Conservation (phyloP, 805 yeast species). For the Metschnikowia baotianmanensis region DNA sequence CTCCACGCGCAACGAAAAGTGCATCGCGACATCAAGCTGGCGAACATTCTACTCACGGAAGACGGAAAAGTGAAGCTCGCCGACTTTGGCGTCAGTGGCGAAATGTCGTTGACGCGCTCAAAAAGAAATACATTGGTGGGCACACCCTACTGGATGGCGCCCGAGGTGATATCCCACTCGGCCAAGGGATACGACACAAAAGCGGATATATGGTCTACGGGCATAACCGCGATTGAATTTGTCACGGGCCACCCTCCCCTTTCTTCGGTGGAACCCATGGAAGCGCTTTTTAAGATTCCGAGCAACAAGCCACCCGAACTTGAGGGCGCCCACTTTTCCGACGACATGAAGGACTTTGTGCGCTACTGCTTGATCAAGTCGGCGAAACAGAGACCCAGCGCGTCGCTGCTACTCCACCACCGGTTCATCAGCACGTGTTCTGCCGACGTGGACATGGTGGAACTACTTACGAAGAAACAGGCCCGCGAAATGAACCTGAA, state of each 20-base stretch:
- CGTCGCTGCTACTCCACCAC: slow-evolving; percentile 51
- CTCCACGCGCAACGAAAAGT: slow-evolving; percentile 73
- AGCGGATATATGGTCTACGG: slow-evolving; percentile 95
- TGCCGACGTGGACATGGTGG: slow-evolving; percentile 11
- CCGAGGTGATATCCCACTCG: slow-evolving; percentile 69
- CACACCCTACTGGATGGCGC: slow-evolving; percentile 99
- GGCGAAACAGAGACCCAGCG: slow-evolving; percentile 64
- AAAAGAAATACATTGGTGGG: slow-evolving; percentile 82
- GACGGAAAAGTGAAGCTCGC: slow-evolving; percentile 75
- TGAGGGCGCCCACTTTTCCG: slow-evolving; percentile 41
- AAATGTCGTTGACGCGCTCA: slow-evolving; percentile 52
- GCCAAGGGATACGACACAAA: slow-evolving; percentile 70
- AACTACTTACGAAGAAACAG: slow-evolving; percentile 10
- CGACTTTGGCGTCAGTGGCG: slow-evolving; percentile 93
- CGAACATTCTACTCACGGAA: slow-evolving; percentile 74
- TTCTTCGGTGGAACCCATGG: slow-evolving; percentile 69
- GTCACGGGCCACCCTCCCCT: slow-evolving; percentile 82
- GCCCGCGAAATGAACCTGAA: slow-evolving; percentile 25
- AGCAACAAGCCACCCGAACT: slow-evolving; percentile 59
- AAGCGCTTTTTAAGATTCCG: slow-evolving; percentile 71
- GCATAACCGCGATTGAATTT: slow-evolving; percentile 87
- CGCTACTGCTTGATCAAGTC: slow-evolving; percentile 63
- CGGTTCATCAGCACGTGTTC: slow-evolving; percentile 43
- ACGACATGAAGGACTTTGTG: slow-evolving; percentile 64
- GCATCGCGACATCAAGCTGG: slow-evolving; percentile 89